A percentile compares a stretch with the other conserved stretches of the same genome.
Conservation (phyloP, 352 stramenopile genomes). For the Globisporangium paroecandrum region DNA sequence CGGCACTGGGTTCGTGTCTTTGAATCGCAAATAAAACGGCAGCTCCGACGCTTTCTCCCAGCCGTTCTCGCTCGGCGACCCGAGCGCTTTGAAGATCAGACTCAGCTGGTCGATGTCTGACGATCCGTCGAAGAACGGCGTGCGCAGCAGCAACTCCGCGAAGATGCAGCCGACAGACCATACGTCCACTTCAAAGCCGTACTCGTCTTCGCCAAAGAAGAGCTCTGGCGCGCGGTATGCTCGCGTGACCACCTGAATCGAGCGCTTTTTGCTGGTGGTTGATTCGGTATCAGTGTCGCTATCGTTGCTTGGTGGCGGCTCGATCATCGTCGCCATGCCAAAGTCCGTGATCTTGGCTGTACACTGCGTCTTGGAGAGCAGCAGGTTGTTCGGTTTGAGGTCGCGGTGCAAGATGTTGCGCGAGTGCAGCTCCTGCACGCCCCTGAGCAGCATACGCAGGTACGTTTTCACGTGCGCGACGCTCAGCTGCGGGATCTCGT, state of each 20-base stretch:
- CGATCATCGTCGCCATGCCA: conserved; percentile 58
- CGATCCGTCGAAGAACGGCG: conserved; percentile 53
- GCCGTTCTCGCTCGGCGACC: conserved; percentile 57
- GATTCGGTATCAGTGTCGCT: conserved; percentile 11
- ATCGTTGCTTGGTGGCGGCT: conserved; percentile 17
- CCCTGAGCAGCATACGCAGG: conserved; percentile 61
- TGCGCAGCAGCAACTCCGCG: conserved; percentile 63
- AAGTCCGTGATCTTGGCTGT: conserved; percentile 80
- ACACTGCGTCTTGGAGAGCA: conserved; percentile 42
- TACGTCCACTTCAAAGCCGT: conserved; percentile 63
- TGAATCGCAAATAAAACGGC: conserved; percentile 77
- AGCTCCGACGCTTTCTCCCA: conserved; percentile 53
- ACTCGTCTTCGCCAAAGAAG: conserved; percentile 69
- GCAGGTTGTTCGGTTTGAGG: conserved; percentile 80
- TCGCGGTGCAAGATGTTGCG: conserved; percentile 69
- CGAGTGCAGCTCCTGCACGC: conserved; percentile 56
- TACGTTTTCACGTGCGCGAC: conserved; percentile 64
- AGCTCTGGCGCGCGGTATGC: conserved; percentile 74
- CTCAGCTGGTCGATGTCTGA: conserved; percentile 84
- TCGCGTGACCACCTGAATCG: conserved; percentile 70
- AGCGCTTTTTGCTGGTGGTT: conserved; percentile 28
- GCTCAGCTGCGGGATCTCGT: conserved; percentile 31
- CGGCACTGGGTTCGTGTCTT: conserved; percentile 55
- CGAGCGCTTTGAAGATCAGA: conserved; percentile 63
- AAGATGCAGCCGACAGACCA: conserved; percentile 84